A percentile compares a stretch with the other conserved stretches of the same genome.
These are phyloP conservation scores for Trichosporon ovoides DNA, from an alignment of 1,284 basidiomycete genomes.

Conservation along the genomic window DNA sequence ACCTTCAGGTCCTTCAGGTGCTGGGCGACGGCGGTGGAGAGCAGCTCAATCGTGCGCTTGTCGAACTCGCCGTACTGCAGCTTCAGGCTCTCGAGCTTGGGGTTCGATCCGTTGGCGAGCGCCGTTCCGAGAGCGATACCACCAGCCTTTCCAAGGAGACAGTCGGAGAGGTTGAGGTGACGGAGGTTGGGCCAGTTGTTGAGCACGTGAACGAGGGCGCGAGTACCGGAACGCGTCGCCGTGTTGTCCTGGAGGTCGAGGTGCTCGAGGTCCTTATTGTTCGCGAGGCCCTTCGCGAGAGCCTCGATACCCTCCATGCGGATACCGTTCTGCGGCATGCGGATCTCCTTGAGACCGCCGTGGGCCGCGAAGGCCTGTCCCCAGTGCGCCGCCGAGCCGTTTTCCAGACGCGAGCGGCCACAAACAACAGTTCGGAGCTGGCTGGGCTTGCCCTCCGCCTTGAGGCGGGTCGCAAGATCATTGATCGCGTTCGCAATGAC, in stretches of 20 bases:
- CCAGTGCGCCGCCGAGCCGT: constrained; percentile 78
- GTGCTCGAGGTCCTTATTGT: constrained; percentile 63
- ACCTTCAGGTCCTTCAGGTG: constrained; percentile 58
- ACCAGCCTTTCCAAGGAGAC: constrained; percentile 66
- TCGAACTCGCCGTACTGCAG: constrained; percentile 90
- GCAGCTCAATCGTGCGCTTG: constrained; percentile 59
- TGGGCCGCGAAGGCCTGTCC: constrained; percentile 84
- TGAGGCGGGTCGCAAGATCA: constrained; percentile 67
- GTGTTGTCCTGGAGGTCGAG: constrained; percentile 97
- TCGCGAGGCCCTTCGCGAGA: constrained; percentile 68
- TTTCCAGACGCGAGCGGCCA: constrained; percentile 89
- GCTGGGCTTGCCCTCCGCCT: constrained; percentile 60
- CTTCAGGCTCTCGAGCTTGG: constrained; percentile 65
- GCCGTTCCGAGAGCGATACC: constrained; percentile 62
- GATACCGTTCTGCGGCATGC: constrained; percentile 96
- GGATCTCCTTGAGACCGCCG: constrained; percentile 68
- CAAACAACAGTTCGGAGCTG: constrained; percentile 80
- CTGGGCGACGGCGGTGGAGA: constrained; percentile 62
- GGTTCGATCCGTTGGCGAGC: constrained; percentile 60
- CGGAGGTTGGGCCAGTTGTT: constrained; percentile 65
- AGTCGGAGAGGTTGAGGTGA: constrained; percentile 85
- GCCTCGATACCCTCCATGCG: constrained; percentile 86
- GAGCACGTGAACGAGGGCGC: constrained; percentile 70
- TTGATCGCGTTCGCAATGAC: constrained; percentile 80
- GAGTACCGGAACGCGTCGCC: constrained; percentile 66